Evolutionary conservation across 1,284 basidiomycete genomes (phyloP).

Genomic region (Pseudozyma flocculosa): DNA sequence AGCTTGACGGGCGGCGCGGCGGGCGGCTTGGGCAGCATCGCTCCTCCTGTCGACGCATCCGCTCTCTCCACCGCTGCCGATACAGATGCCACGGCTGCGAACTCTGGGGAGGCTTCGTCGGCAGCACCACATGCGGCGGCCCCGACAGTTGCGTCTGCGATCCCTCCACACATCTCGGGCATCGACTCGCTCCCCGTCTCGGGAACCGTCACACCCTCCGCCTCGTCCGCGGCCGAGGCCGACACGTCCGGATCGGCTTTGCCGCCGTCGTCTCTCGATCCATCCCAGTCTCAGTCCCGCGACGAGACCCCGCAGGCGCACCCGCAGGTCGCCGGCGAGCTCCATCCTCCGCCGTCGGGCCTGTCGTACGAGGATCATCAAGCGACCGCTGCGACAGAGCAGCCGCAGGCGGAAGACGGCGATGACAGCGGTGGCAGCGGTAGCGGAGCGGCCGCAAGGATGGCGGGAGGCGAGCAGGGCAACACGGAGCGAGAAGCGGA

Average conservation of each 20-base stretch:
- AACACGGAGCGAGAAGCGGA: not conserved
- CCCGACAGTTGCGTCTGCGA: too few relatives aligned
- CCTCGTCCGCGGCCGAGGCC: too few relatives aligned
- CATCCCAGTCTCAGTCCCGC: not conserved
- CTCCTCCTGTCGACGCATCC: not conserved
- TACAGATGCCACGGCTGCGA: too few relatives aligned
- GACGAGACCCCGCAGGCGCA: not conserved
- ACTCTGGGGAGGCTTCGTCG: too few relatives aligned
- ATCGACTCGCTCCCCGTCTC: too few relatives aligned
- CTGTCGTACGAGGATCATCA: too few relatives aligned
- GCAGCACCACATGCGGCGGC: too few relatives aligned
- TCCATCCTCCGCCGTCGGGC: not conserved
- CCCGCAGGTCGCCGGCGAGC: not conserved
- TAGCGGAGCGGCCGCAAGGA: not conserved
- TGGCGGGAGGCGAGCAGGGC: not conserved
- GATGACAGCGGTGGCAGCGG: not conserved
- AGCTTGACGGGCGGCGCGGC: not conserved
- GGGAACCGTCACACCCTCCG: too few relatives aligned
- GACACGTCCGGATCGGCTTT: too few relatives aligned
- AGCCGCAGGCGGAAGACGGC: not conserved
- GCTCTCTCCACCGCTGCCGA: not conserved
- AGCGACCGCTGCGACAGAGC: too few relatives aligned
- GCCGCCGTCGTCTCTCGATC: not conserved
- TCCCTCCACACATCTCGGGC: too few relatives aligned
- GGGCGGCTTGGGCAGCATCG: not conserved